Conservation (phyloP, 495 filamentous ascomycete species). For the Baudoinia panamericana region DNA sequence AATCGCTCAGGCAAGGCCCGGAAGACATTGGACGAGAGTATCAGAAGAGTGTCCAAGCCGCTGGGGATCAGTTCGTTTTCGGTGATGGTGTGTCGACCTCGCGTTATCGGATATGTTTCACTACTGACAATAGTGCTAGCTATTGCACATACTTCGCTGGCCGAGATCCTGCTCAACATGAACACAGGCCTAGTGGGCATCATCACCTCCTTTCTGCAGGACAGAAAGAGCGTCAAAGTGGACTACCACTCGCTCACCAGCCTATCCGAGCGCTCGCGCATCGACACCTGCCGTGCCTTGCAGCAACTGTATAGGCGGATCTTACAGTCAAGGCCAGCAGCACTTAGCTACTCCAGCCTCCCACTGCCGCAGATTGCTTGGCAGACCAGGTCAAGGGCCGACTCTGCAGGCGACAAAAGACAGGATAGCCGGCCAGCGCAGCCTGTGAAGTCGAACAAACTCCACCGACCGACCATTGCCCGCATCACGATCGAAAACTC, state of each 20-base stretch:
- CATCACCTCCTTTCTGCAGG: conserved; percentile 29
- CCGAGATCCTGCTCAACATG: conserved; percentile 29
- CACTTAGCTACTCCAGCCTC: too few relatives aligned
- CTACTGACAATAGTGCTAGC: conserved; percentile 9
- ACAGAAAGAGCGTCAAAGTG: conserved; percentile 20
- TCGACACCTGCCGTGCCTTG: conserved; percentile 26
- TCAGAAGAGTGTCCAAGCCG: conserved; percentile 18
- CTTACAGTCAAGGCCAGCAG: conserved; percentile 18
- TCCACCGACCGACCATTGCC: conserved; percentile 8
- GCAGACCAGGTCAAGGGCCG: too few relatives aligned
- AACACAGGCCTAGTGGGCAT: conserved; percentile 33
- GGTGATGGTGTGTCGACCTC: conserved; percentile 25
- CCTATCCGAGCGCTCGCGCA: conserved; percentile 28
- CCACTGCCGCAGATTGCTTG: too few relatives aligned
- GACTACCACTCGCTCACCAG: conserved; percentile 29
- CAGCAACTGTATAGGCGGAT: conserved; percentile 25
- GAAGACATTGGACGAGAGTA: conserved; percentile 26
- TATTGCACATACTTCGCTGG: conserved; percentile 27
- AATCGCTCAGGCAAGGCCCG: conserved; percentile 24
- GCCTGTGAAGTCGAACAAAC: not conserved
- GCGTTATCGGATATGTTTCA: too few relatives aligned
- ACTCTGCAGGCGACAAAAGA: not conserved
- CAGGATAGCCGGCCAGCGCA: too few relatives aligned
- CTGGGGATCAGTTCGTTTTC: conserved; percentile 23
- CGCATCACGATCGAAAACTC: conserved; percentile 14